A percentile compares a stretch with the other conserved stretches of the same genome.
These are phyloP conservation scores for Harringtonia aguacate DNA, from an alignment of 2,329 filamentous ascomycete genomes.

Conservation along the genomic window DNA sequence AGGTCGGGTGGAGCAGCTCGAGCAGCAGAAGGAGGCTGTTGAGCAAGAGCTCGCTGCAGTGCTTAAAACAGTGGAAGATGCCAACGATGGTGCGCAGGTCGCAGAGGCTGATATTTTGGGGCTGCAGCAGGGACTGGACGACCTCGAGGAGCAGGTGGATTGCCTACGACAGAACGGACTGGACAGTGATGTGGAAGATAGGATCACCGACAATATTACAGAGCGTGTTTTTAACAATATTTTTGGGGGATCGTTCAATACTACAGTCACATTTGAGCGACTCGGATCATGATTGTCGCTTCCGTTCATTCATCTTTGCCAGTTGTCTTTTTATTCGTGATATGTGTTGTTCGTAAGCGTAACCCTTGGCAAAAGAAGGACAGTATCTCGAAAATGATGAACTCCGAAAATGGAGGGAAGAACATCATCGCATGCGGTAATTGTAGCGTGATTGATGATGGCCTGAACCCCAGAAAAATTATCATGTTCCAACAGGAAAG, in stretches of 20 bases:
- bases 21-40: background rate
- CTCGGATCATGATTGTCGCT: background rate
- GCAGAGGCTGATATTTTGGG: background rate
- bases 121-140: background rate
- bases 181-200: slow-evolving; percentile 2
- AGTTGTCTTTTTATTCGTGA: no score
- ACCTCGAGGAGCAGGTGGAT: background rate
- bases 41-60: background rate
- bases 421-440: no score
- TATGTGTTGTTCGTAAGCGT: no score
- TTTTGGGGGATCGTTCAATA: background rate
- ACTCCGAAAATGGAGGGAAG: no score
- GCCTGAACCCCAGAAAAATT: no score
- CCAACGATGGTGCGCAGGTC: background rate
- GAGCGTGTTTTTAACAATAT: slow-evolving; percentile 1
- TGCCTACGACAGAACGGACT: background rate
- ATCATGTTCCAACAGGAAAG: no score
- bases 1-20: background rate
- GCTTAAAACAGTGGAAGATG: background rate
- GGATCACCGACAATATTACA: background rate
- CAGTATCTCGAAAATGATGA: no score
- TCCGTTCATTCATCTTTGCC: background rate
- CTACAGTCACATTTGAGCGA: slow-evolving; percentile 1
- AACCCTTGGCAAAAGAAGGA: no score
- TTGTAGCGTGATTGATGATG: no score